A percentile compares a stretch with the other conserved stretches of the same genome.
Evolutionary conservation across 2,329 filamentous ascomycete genomes (phyloP).

Genomic region (Talaromyces sp.): DNA sequence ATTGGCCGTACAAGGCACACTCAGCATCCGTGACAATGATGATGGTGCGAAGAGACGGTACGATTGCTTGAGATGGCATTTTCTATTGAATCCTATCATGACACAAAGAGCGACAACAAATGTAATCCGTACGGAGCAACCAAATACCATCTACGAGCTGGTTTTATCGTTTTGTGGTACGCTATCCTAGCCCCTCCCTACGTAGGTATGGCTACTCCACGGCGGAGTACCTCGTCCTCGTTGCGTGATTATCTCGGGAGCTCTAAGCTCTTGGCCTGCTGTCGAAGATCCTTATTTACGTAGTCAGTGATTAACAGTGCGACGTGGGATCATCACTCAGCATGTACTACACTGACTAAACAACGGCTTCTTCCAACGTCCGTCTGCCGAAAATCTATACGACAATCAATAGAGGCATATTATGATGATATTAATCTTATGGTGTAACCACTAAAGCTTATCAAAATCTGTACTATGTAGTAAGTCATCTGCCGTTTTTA

Average conservation of each 20-base stretch:
- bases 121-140: background rate
- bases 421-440: background rate
- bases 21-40: background rate
- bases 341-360: background rate
- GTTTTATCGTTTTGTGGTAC: background rate
- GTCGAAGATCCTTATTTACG: slow-evolving; percentile 5
- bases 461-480: background rate
- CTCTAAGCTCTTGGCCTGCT: background rate
- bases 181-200: slow-evolving; percentile 1
- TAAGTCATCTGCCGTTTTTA: background rate
- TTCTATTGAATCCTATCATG: background rate
- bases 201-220: background rate
- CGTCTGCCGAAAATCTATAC: background rate
- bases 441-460: background rate
- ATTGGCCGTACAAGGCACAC: background rate
- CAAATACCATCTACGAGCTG: background rate
- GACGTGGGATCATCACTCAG: background rate
- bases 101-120: background rate
- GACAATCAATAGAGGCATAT: background rate
- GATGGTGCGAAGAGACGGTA: background rate
- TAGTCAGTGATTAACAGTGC: background rate
- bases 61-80: background rate
- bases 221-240: background rate
- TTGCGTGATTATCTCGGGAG: background rate
- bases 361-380: background rate